These are phyloP conservation scores for Spiromastix sp. DNA, from an alignment of 2,329 filamentous ascomycete genomes.

Conservation along the genomic window DNA sequence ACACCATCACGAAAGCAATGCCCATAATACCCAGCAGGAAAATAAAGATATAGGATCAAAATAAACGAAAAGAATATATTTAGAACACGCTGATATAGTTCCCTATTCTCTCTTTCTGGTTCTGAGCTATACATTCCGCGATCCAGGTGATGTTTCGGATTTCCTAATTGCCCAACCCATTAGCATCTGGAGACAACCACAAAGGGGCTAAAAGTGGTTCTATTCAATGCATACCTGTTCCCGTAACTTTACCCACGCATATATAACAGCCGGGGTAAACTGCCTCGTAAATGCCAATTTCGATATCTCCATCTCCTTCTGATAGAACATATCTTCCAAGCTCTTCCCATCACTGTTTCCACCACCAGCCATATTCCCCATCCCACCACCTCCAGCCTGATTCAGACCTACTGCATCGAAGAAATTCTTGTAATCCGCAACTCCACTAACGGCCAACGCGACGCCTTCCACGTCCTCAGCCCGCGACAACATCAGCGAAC, in stretches of 20 bases:
- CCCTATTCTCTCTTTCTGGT: constrained; percentile 96
- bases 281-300: constrained; percentile 93
- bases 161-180: too few species aligned
- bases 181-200: too few species aligned
- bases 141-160: constrained; percentile 99
- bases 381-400: constrained; percentile 59
- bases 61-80: constrained; percentile 15
- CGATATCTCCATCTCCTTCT: constrained; percentile 98
- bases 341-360: constrained; percentile 74
- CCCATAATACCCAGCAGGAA: too few species aligned
- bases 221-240: constrained; percentile 77
- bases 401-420: constrained; percentile 84
- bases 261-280: constrained; percentile 90
- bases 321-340: constrained; percentile 94
- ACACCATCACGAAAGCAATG: too few species aligned
- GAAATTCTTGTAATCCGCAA: constrained; percentile 88
- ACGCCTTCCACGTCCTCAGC: constrained; percentile 95
- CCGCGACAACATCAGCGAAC: constrained; percentile 84
- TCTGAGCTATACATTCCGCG: constrained; percentile 97
- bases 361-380: constrained; percentile 78
- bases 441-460: constrained; percentile 81
- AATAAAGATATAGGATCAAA: neutral
- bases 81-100: constrained; percentile 99
- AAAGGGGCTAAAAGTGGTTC: too few species aligned
- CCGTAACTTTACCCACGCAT: constrained; percentile 93